Conservation (phyloP, 441 rosid genomes). For the Macaranga tanarius region DNA sequence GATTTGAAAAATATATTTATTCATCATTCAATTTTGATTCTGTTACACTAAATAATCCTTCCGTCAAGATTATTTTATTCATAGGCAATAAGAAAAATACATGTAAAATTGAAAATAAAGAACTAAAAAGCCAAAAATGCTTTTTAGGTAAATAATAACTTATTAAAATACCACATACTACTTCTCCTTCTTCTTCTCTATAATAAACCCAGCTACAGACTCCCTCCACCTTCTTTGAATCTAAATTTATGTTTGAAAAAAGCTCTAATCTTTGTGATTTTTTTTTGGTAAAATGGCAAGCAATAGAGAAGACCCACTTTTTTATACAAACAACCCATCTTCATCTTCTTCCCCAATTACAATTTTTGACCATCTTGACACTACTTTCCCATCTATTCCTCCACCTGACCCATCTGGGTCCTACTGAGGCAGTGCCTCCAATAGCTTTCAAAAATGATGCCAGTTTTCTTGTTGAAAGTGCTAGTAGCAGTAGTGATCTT, state of each 20-base stretch:
- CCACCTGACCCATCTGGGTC: slow-evolving; percentile 47
- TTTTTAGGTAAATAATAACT: too few species aligned
- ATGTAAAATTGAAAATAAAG: too few species aligned
- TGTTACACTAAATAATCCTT: too few species aligned
- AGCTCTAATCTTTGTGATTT: background rate
- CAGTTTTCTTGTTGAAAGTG: slow-evolving; percentile 39
- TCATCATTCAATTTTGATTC: too few species aligned
- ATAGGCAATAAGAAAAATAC: too few species aligned
- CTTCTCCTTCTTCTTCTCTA: too few species aligned
- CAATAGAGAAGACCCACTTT: slow-evolving; percentile 60
- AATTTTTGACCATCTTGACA: slow-evolving; percentile 54
- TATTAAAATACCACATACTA: too few species aligned
- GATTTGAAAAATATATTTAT: too few species aligned
- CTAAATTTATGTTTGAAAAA: background rate
- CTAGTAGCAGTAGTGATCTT: slow-evolving; percentile 38
- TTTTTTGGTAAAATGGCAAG: slow-evolving; percentile 47
- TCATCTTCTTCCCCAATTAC: slow-evolving; percentile 67
- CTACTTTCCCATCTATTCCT: slow-evolving; percentile 38
- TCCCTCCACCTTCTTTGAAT: background rate
- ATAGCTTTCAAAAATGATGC: slow-evolving; percentile 80
- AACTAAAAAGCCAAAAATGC: too few species aligned
- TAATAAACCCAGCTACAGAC: too few species aligned
- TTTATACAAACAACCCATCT: slow-evolving; percentile 50
- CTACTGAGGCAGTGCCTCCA: slow-evolving; percentile 62
- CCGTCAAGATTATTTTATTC: too few species aligned